Base-by-base conservation (phyloP, 2,329 filamentous ascomycete genomes). In the Aspergillus fructus region DNA sequence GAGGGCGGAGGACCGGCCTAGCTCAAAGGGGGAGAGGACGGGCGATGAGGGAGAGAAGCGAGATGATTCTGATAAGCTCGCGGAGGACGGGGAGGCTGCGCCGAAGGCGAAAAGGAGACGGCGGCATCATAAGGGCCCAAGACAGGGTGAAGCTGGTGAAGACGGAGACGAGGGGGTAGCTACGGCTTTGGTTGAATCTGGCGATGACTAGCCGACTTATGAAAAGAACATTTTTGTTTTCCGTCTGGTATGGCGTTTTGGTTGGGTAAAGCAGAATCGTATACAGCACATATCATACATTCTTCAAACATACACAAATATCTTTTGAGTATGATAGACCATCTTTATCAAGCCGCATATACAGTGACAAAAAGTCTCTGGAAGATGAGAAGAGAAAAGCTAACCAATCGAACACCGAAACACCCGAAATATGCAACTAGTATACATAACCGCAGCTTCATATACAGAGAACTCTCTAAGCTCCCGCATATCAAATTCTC, bases 31-130 rank as follows among this genome's bases (percentile, higher is more conserved):
- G 37, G 55, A 60, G 27, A 27, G 30, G 17, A 19, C 30, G 1
- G n/a, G 7, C 21, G 30, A 23, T 48, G 45, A 48, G 15, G 55
- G 60, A 19, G 48, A 42, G 21, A 65, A 12, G 47, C 52, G 47
- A 21, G 42, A 55, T 30, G 59, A 57, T 39, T 19, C 8, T 33
- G 62, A 65, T 49, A 59, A 56, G 45, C 60, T 55, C 42, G 56
- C 56, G 45, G 66, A 70, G 59, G 66, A 66, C 13, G 63, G 66
- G 19, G 67, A 70, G 15, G 51, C 63, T 43, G 63, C 62, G 6
- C 58, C 65, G 6, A 75, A 74, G 61, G 63, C 68, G 2, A 75
- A 72, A 62, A 68, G 72, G 55, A 71, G 70, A 60, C 64, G 71
- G 48, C 69, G 71, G 34, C 70, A 72, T 58, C 67, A 74, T 59